phyloP scores from a whole-genome alignment of 2,329 filamentous ascomycete species.

The Alternaria tenuissima region DNA sequence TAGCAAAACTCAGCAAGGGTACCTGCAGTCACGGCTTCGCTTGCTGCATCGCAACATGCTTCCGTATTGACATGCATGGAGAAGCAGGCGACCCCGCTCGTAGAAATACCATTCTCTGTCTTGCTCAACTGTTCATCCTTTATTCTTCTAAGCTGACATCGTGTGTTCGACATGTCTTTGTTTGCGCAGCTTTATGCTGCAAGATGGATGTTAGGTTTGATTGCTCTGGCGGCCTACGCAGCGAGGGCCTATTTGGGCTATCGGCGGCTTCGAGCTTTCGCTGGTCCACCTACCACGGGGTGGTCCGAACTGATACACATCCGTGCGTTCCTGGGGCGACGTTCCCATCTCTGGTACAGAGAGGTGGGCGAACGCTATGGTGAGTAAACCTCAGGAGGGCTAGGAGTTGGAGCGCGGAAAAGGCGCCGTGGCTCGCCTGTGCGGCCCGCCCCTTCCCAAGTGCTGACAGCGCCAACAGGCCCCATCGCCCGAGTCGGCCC shows the following conservation, averaged over 20 bases:
- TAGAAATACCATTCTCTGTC: not conserved
- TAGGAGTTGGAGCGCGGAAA: not conserved
- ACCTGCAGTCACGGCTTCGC: not conserved
- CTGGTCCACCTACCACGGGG: slow-evolving; percentile 32
- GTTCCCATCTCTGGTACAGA: not conserved
- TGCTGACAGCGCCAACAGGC: slow-evolving; percentile 30
- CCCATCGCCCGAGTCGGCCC: slow-evolving; percentile 56
- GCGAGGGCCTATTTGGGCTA: slow-evolving; percentile 24
- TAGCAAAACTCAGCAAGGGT: not conserved
- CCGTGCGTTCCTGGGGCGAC: not conserved
- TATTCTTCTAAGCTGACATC: not conserved
- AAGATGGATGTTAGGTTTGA: slow-evolving; percentile 17
- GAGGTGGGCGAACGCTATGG: slow-evolving; percentile 35
- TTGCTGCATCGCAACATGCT: slow-evolving; percentile 1
- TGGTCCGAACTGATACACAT: slow-evolving; percentile 37
- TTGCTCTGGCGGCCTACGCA: slow-evolving; percentile 11
- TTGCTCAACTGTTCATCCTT: too few species aligned
- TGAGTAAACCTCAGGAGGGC: slow-evolving; percentile 12
- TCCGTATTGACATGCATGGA: not conserved
- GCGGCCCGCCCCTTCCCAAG: not conserved
- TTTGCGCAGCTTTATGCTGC: slow-evolving; percentile 15
- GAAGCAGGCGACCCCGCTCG: slow-evolving; percentile 2
- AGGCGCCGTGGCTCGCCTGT: not conserved
- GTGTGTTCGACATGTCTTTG: slow-evolving; percentile 11
- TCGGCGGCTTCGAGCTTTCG: slow-evolving; percentile 27